Conservation (phyloP, 345 rosid species). For the Nephelium lappaceum region DNA sequence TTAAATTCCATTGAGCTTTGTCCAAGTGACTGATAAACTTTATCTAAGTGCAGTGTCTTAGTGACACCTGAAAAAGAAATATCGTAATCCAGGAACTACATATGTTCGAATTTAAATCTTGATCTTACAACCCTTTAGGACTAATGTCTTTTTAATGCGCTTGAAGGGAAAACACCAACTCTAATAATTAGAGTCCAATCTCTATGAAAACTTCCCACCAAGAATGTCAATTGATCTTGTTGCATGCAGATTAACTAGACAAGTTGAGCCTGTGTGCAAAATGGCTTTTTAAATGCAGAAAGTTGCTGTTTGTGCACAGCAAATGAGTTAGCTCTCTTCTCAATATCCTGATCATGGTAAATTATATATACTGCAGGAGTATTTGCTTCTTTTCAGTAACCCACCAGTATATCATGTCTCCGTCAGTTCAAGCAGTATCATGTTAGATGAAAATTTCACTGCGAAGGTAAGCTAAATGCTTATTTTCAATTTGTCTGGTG, state of each 20-base stretch:
- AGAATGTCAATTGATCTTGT: no score
- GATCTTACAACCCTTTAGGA: neutral
- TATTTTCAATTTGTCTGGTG: neutral
- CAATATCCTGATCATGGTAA: neutral
- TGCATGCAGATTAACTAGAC: no score
- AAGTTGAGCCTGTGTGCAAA: neutral
- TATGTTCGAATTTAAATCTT: neutral
- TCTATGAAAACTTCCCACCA: no score
- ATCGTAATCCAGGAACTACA: neutral
- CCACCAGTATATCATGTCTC: conserved; percentile 70
- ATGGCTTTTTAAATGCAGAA: neutral
- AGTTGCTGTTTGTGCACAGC: neutral
- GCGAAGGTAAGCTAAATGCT: conserved; percentile 58
- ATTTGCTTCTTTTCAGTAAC: conserved; percentile 74
- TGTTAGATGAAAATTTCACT: conserved; percentile 84
- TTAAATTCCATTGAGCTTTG: neutral
- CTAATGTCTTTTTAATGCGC: no score
- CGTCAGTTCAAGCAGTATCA: conserved; percentile 75
- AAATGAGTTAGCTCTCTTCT: neutral
- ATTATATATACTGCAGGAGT: conserved; percentile 60
- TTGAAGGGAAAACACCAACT: no score
- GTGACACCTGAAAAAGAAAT: neutral
- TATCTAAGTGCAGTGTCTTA: neutral
- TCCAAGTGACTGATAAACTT: neutral
- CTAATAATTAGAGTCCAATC: neutral